Evolutionary conservation across 805 yeast species (phyloP), one percentile per base, ranked within the genome.

Genomic region (Hanseniaspora thailandica): DNA sequence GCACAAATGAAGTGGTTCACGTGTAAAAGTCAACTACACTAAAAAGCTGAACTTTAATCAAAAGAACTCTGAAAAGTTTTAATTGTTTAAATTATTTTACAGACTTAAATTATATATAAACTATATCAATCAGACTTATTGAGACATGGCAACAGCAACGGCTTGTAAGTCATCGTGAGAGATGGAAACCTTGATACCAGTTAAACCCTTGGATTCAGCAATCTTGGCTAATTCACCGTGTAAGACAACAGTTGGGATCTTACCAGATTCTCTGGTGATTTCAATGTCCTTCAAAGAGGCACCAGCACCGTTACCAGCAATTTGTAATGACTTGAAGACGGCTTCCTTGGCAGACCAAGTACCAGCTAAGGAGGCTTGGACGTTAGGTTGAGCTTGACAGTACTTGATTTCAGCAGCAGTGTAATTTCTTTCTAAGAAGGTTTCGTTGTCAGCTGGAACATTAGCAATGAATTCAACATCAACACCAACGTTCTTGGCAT

Each of bases 271-370:
- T 63, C 90, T 82, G 28, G 73, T 62, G 62, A 93, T 86, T 72
- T 90, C 97, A 69, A 93, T 94, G 56, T 87, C 96, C 66, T 77
- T 79, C 72, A 93, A 76, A 33, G 95, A 75, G 36, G 98, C 97
- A 57, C 97, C 98, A 15, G 90, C 96, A 56, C 99, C 99, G 66
- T 81, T 78, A 45, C 95, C 81, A 64, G 78, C 77, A 57, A 86
- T 95, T 57, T 93, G 89, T 64, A 93, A 75, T 19, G 96, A 86
- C 74, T 93, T 93, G 82, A 93, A 93, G 34, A 89, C 97, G 41
- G 99, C 98, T 73, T 93, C 99, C 72, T 93, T 93, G 44, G 98
- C 98, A 30, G 96, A 86, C 99, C 99, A 93, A 43, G 95, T 84
- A 46, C 99, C 99, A 26, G 98, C 88, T 70, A 77, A 93, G 3